phyloP scores from a whole-genome alignment of 176 grass and related monocot genomes.

The Oryza glumipatula region DNA sequence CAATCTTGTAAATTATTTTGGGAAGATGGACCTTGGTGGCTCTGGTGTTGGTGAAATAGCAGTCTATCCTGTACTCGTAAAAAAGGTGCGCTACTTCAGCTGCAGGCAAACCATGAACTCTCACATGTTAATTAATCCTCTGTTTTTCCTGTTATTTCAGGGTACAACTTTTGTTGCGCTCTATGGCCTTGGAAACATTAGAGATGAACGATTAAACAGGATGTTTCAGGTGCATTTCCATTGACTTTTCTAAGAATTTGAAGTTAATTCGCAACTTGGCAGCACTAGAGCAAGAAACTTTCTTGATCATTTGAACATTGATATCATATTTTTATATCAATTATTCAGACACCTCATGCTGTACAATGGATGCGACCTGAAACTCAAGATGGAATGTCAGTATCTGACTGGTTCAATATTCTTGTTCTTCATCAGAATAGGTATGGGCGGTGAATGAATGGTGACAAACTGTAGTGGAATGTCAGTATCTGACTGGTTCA shows the following conservation, averaged over 20 bases:
- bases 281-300: not conserved
- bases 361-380: constrained; percentile 93
- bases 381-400: constrained; percentile 66
- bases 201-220: constrained; percentile 92
- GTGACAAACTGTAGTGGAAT: not conserved
- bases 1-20: constrained; percentile 99
- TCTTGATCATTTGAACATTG: not conserved
- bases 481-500: no score
- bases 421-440: constrained; percentile 99
- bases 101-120: not conserved
- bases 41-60: constrained; percentile 90
- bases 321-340: constrained; percentile 29
- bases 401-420: constrained; percentile 94
- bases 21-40: constrained; percentile 88
- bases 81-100: constrained; percentile 57
- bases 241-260: constrained; percentile 5
- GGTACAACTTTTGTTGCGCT: constrained; percentile 80
- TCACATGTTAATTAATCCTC: constrained; percentile 11
- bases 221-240: constrained; percentile 88
- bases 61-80: constrained; percentile 82
- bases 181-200: constrained; percentile 97
- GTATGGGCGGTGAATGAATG: constrained; percentile 36
- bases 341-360: constrained; percentile 84
- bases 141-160: constrained; percentile 48
- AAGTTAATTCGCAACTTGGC: not conserved